phyloP scores from a whole-genome alignment of 2,329 filamentous ascomycete species.

The Scopulariopsis brevicaulis region DNA sequence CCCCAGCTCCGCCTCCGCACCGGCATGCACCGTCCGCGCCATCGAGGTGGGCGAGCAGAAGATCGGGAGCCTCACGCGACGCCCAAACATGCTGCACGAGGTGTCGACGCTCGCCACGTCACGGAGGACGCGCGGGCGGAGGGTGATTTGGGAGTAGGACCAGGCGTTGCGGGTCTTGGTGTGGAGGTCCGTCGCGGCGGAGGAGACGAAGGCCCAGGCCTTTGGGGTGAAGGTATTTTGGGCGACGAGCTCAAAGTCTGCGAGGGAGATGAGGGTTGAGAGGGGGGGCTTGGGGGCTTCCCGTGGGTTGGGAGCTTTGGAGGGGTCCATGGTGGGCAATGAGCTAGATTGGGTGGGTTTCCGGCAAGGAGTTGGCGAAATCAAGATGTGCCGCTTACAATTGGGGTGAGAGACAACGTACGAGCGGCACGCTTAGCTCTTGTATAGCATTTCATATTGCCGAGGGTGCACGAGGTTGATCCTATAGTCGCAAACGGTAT shows the following conservation, averaged over 20 bases:
- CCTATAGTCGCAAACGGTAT: not conserved
- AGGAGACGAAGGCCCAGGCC: slow-evolving; percentile 60
- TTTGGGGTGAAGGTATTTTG: slow-evolving; percentile 44
- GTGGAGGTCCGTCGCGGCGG: slow-evolving; percentile 49
- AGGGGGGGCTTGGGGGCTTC: not conserved
- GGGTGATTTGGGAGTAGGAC: slow-evolving; percentile 41
- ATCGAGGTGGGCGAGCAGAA: slow-evolving; percentile 56
- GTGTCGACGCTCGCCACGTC: slow-evolving; percentile 42
- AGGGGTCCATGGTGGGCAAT: not conserved
- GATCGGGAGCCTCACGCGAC: slow-evolving; percentile 39
- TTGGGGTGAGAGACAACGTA: not conserved
- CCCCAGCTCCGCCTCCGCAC: slow-evolving; percentile 50
- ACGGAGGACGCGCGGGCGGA: slow-evolving; percentile 46
- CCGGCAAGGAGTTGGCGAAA: not conserved
- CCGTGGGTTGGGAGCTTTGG: not conserved
- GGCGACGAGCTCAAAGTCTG: slow-evolving; percentile 50
- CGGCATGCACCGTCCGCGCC: slow-evolving; percentile 49
- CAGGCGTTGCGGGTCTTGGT: slow-evolving; percentile 44
- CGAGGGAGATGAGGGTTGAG: slow-evolving; percentile 15
- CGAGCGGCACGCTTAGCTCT: not conserved
- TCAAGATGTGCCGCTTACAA: not conserved
- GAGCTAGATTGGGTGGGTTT: not conserved
- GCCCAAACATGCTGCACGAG: slow-evolving; percentile 41
- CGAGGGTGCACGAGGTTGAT: not conserved
- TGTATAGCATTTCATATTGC: not conserved